Evolutionary conservation across 2,329 filamentous ascomycete genomes (phyloP).

Genomic region (Sporothrix luriei): DNA sequence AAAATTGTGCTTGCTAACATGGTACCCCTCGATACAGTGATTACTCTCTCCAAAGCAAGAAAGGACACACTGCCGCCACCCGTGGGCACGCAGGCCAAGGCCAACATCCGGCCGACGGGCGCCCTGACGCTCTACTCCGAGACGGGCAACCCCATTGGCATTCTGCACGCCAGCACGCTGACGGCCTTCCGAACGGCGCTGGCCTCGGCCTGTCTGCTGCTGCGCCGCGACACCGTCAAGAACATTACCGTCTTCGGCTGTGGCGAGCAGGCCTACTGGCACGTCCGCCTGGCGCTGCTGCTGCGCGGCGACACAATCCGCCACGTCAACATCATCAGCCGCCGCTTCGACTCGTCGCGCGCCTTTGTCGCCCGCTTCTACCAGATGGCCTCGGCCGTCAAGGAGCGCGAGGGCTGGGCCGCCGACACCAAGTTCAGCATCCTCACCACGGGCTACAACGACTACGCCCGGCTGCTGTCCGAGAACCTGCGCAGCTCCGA

Average conservation of each 20-base stretch:
- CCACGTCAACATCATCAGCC: constrained; percentile 81
- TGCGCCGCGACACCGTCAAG: constrained; percentile 68
- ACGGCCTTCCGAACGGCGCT: constrained; percentile 82
- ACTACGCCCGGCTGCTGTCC: constrained; percentile 66
- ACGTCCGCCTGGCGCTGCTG: constrained; percentile 79
- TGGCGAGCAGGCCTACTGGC: constrained; percentile 92
- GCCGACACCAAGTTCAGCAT: constrained; percentile 67
- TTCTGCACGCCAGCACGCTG: constrained; percentile 72
- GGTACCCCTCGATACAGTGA: constrained; percentile 49
- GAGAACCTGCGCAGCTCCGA: constrained; percentile 72
- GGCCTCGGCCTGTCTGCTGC: constrained; percentile 67
- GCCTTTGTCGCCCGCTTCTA: constrained; percentile 57
- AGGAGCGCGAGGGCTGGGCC: constrained; percentile 63
- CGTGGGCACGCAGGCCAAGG: constrained; percentile 36
- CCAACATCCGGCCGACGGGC: constrained; percentile 58
- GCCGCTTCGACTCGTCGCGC: constrained; percentile 63
- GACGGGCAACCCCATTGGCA: constrained; percentile 63
- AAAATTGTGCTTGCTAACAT: neutral
- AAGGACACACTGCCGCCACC: constrained; percentile 40
- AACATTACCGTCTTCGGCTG: constrained; percentile 83
- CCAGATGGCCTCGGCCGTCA: constrained; percentile 49
- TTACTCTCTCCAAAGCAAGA: constrained; percentile 55
- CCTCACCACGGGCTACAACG: constrained; percentile 70
- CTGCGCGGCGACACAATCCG: constrained; percentile 71
- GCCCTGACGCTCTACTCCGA: constrained; percentile 69